Evolutionary conservation across 2,329 filamentous ascomycete genomes (phyloP).

Genomic region (Nectriaceae sp.): DNA sequence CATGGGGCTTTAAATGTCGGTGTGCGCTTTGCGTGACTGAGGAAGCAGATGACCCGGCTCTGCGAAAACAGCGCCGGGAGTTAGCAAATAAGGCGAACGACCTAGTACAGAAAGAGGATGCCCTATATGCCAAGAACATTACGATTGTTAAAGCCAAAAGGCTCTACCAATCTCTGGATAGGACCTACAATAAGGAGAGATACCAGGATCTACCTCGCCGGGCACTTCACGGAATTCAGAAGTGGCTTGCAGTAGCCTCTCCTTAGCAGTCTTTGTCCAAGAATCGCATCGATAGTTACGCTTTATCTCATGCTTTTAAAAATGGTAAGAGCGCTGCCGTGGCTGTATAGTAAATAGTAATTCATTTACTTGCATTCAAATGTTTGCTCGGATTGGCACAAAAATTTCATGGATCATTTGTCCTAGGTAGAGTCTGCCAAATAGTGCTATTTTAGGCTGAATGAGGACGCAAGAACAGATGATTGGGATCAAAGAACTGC

Average conservation of each 20-base stretch:
- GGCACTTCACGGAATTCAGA: conserved; percentile 23
- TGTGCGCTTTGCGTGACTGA: conserved; percentile 39
- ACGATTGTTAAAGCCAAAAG: conserved; percentile 26
- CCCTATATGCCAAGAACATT: conserved; percentile 16
- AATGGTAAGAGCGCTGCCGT: no score
- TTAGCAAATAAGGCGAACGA: conserved; percentile 20
- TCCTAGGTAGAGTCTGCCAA: no score
- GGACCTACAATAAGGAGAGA: conserved; percentile 29
- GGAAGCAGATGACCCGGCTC: conserved; percentile 14
- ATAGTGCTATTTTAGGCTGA: no score
- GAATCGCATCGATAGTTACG: no score
- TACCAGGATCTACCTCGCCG: conserved; percentile 28
- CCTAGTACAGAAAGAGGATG: conserved; percentile 20
- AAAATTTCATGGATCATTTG: no score
- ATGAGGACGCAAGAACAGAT: no score
- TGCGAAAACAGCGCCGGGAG: conserved; percentile 20
- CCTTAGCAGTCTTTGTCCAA: no score
- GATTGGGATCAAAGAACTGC: no score
- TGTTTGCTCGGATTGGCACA: no score
- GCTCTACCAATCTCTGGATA: conserved; percentile 22
- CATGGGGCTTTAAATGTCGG: conserved; percentile 41
- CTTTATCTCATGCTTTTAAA: no score
- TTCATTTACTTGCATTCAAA: no score
- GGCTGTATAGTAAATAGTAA: no score
- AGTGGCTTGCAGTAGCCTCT: conserved; percentile 27